These are phyloP conservation scores for Citrus cavaleriei DNA, from an alignment of 345 rosid species.

Conservation along the genomic window DNA sequence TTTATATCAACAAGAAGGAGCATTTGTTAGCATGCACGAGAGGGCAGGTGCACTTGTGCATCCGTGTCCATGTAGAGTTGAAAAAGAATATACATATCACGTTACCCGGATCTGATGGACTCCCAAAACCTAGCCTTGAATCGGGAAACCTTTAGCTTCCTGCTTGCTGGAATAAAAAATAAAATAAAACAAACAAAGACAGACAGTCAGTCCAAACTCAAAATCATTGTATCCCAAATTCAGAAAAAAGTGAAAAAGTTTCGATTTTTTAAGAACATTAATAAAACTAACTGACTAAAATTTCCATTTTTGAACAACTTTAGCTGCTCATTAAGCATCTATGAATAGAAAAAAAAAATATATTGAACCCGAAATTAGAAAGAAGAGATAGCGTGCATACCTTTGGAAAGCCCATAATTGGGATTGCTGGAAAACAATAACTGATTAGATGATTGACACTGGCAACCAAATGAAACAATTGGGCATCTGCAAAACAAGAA, in stretches of 20 bases:
- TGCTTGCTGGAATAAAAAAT: conserved; percentile 44
- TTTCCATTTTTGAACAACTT: not conserved
- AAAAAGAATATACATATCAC: not conserved
- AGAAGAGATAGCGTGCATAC: conserved; percentile 7
- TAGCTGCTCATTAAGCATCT: no score
- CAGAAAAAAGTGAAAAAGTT: not conserved
- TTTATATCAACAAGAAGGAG: not conserved
- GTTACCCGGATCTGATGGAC: conserved; percentile 74
- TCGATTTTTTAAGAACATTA: not conserved
- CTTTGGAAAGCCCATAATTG: conserved; percentile 19
- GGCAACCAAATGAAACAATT: conserved; percentile 13
- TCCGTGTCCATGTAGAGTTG: not conserved
- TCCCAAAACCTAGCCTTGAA: conserved; percentile 79
- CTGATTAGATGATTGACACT: conserved; percentile 14
- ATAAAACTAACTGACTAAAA: not conserved
- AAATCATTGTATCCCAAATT: not conserved
- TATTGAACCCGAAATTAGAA: not conserved
- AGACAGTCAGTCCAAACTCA: not conserved
- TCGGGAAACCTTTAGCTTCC: conserved; percentile 47
- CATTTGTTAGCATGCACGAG: not conserved
- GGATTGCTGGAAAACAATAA: conserved; percentile 11
- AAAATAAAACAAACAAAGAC: not conserved
- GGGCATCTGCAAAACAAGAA: conserved; percentile 27
- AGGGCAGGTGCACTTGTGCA: not conserved
- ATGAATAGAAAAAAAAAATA: no score